Evolutionary conservation across 768 basidiomycete species (phyloP), one percentile per base, ranked within the genome.

Genomic region (Coprinopsis strossmayeri): DNA sequence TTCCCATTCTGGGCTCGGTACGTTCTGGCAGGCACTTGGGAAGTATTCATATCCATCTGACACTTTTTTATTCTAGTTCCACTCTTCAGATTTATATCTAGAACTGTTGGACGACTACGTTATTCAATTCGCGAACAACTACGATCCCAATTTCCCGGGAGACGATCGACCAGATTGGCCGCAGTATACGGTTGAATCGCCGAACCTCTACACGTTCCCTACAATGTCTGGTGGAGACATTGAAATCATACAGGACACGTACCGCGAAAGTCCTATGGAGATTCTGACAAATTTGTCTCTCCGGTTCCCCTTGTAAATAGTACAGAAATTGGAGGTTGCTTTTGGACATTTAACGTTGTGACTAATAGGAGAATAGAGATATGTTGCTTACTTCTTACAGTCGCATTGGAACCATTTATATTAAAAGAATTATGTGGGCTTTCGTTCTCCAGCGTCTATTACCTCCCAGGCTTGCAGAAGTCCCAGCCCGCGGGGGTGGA

Each of bases 61-160:
- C n/a, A 10, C 28, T 40, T 24, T n/a, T 10, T 18, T 21, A 40
- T 23, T 18, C 9, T 20, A 78, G 75, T 59, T 66, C 40, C 78
- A 79, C 49, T 52, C 51, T 5, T 65, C 70, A 0, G 74, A 78
- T 52, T 46, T 65, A 9, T 63, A 66, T 17, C 53, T 68, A 15
- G 71, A 69, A 50, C 58, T 61, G 1, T 64, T 77, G 55, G 59
- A 71, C 11, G 70, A 76, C 58, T 70, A 71, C 53, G 61, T 77
- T 25, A 65, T 77, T 50, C 64, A 68, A 46, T 78, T 78, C 49
- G 67, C 63, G 17, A 61, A 55, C 47, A 64, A 59, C 18, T 70
- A 73, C 43, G 58, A 78, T 56, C 77, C 70, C 2, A 79, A 79
- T 52, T 48, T 35, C 26, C 53, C 50, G 15, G 28, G 50, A 44